A percentile compares a stretch with the other conserved stretches of the same genome.
Conservation (phyloP, 2,329 filamentous ascomycete species). For the Penicillium olsonii region DNA sequence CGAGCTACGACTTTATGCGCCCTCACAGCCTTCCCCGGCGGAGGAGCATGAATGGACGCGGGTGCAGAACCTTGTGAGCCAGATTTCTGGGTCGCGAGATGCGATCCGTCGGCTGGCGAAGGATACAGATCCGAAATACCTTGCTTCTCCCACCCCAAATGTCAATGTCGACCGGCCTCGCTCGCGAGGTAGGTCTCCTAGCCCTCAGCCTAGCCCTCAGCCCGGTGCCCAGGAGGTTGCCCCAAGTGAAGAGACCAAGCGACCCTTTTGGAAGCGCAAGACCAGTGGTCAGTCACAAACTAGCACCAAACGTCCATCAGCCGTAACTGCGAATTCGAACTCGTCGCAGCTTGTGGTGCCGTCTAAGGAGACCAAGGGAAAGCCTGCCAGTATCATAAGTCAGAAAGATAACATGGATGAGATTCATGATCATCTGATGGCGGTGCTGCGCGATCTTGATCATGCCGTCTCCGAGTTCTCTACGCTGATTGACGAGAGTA, state of each 20-base stretch:
- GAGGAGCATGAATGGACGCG: slow-evolving; percentile 85
- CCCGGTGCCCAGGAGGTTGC: slow-evolving; percentile 34
- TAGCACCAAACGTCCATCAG: slow-evolving; percentile 46
- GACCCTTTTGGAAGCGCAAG: slow-evolving; percentile 92
- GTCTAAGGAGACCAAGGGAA: slow-evolving; percentile 39
- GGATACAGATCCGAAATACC: slow-evolving; percentile 71
- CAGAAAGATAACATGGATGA: slow-evolving; percentile 60
- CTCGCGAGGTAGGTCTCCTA: slow-evolving; percentile 35
- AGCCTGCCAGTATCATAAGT: slow-evolving; percentile 33
- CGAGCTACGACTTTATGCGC: slow-evolving; percentile 34
- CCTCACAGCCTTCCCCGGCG: slow-evolving; percentile 38
- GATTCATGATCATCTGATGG: slow-evolving; percentile 79
- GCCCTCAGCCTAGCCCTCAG: slow-evolving; percentile 35
- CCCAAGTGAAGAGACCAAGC: slow-evolving; percentile 56
- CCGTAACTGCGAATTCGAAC: slow-evolving; percentile 42
- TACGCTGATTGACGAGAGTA: slow-evolving; percentile 73
- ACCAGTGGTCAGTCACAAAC: slow-evolving; percentile 55
- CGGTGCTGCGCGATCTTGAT: slow-evolving; percentile 82
- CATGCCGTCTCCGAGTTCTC: slow-evolving; percentile 81
- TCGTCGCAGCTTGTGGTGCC: slow-evolving; percentile 57
- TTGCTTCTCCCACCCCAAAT: slow-evolving; percentile 23
- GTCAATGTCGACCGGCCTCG: slow-evolving; percentile 21
- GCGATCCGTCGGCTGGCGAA: slow-evolving; percentile 82
- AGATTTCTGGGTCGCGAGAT: slow-evolving; percentile 84
- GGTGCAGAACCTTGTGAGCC: slow-evolving; percentile 81